A percentile compares a stretch with the other conserved stretches of the same genome.
Conservation (phyloP, 371 early-diverging fungal species). For the Mortierella sp. region DNA sequence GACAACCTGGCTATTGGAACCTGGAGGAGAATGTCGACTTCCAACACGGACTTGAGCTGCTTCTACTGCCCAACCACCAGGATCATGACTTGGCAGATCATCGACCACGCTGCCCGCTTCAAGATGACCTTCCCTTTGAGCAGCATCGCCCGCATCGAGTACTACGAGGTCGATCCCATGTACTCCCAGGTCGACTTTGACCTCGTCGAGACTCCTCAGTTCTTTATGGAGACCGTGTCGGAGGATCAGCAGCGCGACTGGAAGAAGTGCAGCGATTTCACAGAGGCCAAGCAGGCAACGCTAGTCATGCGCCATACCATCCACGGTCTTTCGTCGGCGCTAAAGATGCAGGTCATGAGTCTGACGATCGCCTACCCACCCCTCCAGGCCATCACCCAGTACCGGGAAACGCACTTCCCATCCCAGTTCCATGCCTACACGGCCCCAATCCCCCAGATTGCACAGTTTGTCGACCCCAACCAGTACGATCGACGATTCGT, state of each 20-base stretch:
- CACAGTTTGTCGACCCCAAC: conserved; percentile 51
- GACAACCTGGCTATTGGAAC: conserved; percentile 78
- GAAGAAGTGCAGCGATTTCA: conserved; percentile 83
- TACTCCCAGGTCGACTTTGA: conserved; percentile 71
- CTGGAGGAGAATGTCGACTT: conserved; percentile 82
- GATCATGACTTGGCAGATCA: conserved; percentile 80
- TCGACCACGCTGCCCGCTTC: conserved; percentile 77
- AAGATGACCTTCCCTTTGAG: conserved; percentile 79
- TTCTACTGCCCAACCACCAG: conserved; percentile 66
- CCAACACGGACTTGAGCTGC: conserved; percentile 72
- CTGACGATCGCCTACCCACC: conserved; percentile 57
- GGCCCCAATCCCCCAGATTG: conserved; percentile 53
- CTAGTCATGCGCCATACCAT: conserved; percentile 74
- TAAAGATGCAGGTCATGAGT: conserved; percentile 67
- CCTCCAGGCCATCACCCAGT: conserved; percentile 46
- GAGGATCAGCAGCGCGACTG: conserved; percentile 61
- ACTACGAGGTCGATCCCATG: conserved; percentile 66
- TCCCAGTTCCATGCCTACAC: conserved; percentile 57
- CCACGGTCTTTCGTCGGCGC: conserved; percentile 66
- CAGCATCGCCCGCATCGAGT: conserved; percentile 70
- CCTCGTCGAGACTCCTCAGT: conserved; percentile 70
- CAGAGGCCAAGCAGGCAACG: conserved; percentile 80
- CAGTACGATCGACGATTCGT: conserved; percentile 53
- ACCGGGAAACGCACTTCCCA: conserved; percentile 56
- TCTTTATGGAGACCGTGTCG: conserved; percentile 72